These are phyloP conservation scores for Cephaloascus albidus DNA, from an alignment of 805 yeast genomes.

Conservation along the genomic window DNA sequence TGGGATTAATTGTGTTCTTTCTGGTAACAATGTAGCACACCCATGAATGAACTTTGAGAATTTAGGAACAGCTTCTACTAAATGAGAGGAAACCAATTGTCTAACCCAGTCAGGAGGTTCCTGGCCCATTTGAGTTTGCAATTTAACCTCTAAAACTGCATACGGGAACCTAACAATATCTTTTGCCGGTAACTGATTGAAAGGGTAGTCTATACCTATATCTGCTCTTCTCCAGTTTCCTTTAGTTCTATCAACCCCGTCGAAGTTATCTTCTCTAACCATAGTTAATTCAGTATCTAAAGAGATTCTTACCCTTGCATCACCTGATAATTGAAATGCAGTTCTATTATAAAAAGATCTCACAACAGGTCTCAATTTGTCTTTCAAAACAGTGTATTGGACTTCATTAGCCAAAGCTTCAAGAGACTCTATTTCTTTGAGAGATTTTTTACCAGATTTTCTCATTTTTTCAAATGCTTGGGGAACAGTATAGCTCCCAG, in stretches of 20 bases:
- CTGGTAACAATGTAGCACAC: conserved; percentile 83
- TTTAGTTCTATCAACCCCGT: conserved; percentile 82
- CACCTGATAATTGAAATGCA: conserved; percentile 98
- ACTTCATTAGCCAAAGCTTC: conserved; percentile 91
- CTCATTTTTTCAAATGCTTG: conserved; percentile 90
- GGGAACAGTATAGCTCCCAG: conserved; percentile 77
- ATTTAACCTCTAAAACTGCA: conserved; percentile 93
- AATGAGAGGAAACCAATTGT: conserved; percentile 81
- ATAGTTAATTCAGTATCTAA: conserved; percentile 94
- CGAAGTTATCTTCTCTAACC: conserved; percentile 97
- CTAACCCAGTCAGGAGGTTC: conserved; percentile 98
- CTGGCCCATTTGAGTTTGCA: conserved; percentile 97
- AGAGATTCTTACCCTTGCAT: conserved; percentile 97
- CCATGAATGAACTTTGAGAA: conserved; percentile 98
- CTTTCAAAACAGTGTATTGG: conserved; percentile 81
- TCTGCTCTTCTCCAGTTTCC: conserved; percentile 98
- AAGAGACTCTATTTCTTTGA: conserved; percentile 81
- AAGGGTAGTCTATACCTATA: conserved; percentile 96
- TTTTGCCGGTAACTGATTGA: conserved; percentile 69
- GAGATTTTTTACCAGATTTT: conserved; percentile 82
- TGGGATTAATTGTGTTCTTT: conserved; percentile 76
- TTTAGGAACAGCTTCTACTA: conserved; percentile 97
- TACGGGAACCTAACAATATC: conserved; percentile 94
- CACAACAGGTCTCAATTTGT: conserved; percentile 84
- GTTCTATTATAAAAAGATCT: conserved; percentile 97